phyloP scores from a whole-genome alignment of 2,329 filamentous ascomycete species.

The Byssochlamys sp. region DNA sequence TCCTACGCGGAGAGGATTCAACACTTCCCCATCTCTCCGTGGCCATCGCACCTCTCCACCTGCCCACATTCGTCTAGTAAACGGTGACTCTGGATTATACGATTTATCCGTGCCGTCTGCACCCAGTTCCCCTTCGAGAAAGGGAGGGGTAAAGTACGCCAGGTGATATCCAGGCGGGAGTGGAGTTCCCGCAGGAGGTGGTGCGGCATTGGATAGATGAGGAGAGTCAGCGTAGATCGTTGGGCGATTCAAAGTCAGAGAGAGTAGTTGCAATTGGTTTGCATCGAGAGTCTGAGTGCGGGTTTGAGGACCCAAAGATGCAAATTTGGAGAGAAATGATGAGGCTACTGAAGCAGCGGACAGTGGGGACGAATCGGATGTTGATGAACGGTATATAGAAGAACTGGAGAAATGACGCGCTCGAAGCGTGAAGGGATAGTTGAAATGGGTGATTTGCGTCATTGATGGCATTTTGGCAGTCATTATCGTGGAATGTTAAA shows the following conservation, averaged over 20 bases:
- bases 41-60: constrained; percentile 51
- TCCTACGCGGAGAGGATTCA: constrained; percentile 43
- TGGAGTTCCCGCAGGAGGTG: constrained; percentile 38
- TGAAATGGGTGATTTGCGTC: neutral
- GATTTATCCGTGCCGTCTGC: constrained; percentile 52
- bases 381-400: constrained; percentile 1
- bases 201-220: constrained; percentile 28
- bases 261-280: constrained; percentile 55
- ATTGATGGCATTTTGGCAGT: neutral
- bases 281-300: constrained; percentile 48
- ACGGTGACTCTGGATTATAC: constrained; percentile 51
- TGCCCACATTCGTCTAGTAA: constrained; percentile 59
- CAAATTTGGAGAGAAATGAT: constrained; percentile 35
- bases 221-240: constrained; percentile 31
- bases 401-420: neutral
- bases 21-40: constrained; percentile 15
- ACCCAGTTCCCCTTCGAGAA: constrained; percentile 47
- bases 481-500: neutral
- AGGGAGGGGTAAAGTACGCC: constrained; percentile 53
- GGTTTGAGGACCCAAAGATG: constrained; percentile 32
- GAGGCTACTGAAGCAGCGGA: constrained; percentile 26
- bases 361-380: constrained; percentile 9
- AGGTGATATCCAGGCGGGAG: constrained; percentile 54
- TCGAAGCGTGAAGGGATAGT: neutral
- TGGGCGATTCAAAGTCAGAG: constrained; percentile 47